phyloP scores from a whole-genome alignment of 2,329 filamentous ascomycete genomes.

The Penicillium sclerotiorum region DNA sequence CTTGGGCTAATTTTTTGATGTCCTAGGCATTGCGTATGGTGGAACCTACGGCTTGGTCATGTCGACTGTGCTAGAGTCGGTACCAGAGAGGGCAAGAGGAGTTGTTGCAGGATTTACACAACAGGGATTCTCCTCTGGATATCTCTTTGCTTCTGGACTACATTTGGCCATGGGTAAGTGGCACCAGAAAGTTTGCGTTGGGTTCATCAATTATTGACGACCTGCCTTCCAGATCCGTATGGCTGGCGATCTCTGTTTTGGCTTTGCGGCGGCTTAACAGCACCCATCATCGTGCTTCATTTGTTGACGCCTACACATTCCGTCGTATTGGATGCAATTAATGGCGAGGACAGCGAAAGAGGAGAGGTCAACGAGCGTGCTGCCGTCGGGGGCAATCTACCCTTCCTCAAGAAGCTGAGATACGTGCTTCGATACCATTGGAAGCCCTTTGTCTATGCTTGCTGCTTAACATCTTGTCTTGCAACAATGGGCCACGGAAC shows the following conservation, averaged over 20 bases:
- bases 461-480: not conserved
- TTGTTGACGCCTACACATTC: not conserved
- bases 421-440: not conserved
- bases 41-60: not conserved
- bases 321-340: too few relatives aligned
- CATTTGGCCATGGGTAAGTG: not conserved
- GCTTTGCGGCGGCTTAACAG: not conserved
- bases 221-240: not conserved
- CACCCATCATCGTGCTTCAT: not conserved
- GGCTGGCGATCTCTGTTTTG: not conserved
- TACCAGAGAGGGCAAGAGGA: not conserved
- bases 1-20: not conserved
- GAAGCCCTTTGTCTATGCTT: not conserved
- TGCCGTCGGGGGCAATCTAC: not conserved
- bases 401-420: not conserved
- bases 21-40: not conserved
- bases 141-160: not conserved
- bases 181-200: too few relatives aligned
- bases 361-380: not conserved
- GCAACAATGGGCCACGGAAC: not conserved
- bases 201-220: not conserved
- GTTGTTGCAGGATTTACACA: not conserved
- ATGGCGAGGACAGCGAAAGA: not conserved
- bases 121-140: not conserved
- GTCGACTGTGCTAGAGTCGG: not conserved